Evolutionary conservation across 768 basidiomycete genomes (phyloP).

Genomic region (Lentinula sp.): DNA sequence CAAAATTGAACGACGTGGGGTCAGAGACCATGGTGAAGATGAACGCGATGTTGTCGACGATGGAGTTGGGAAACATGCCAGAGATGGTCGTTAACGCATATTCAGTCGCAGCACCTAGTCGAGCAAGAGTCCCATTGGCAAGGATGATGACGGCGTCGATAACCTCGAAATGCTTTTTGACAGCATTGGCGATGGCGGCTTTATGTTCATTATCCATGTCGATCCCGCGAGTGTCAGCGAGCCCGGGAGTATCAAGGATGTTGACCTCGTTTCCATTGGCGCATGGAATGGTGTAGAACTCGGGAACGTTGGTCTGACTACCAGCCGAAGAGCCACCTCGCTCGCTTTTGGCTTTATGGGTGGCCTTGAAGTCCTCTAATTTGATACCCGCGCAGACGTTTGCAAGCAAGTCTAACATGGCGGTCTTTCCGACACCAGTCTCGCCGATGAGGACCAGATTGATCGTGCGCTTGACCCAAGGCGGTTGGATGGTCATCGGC

Average conservation of each 20-base stretch:
- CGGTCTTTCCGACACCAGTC: neutral
- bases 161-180: conserved; percentile 11
- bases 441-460: neutral
- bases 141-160: conserved; percentile 22
- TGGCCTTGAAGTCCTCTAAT: neutral
- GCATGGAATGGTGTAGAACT: neutral
- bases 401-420: neutral
- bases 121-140: conserved; percentile 19
- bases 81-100: conserved; percentile 19
- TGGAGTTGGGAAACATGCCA: conserved; percentile 12
- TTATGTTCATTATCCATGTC: conserved; percentile 19
- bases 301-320: neutral
- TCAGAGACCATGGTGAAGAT: neutral
- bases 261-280: conserved; percentile 1
- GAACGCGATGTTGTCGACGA: conserved; percentile 18
- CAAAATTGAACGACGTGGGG: neutral
- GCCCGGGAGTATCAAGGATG: conserved; percentile 23
- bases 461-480: neutral
- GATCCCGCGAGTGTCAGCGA: conserved; percentile 22
- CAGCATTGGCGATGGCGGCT: conserved; percentile 17
- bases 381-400: neutral
- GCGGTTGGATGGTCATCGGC: neutral
- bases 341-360: neutral
- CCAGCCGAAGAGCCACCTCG: neutral
- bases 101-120: conserved; percentile 18